Conservation (phyloP, 805 yeast genomes). For the Clavispora asparagi region DNA sequence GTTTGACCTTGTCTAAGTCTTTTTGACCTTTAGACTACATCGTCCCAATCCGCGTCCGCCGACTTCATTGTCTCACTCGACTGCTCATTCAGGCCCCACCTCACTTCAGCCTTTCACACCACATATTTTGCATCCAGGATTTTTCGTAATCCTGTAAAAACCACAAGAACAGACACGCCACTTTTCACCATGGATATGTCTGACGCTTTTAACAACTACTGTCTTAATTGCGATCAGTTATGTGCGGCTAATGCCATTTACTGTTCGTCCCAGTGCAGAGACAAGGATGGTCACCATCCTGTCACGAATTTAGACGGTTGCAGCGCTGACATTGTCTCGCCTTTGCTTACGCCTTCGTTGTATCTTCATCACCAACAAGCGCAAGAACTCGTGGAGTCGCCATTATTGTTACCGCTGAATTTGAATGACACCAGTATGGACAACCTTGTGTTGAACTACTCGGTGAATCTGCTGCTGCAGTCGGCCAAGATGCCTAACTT, state of each 20-base stretch:
- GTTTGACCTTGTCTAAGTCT: background rate
- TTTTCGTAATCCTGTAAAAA: background rate
- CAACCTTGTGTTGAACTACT: slow-evolving; percentile 32
- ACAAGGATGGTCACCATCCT: slow-evolving; percentile 24
- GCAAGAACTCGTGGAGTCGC: slow-evolving; percentile 16
- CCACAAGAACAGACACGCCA: background rate
- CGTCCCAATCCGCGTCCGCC: background rate
- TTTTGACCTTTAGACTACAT: background rate
- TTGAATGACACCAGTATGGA: slow-evolving; percentile 17
- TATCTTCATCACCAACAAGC: slow-evolving; percentile 20
- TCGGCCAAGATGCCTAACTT: slow-evolving; percentile 7
- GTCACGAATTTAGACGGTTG: slow-evolving; percentile 10
- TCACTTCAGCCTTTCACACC: background rate
- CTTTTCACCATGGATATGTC: slow-evolving; percentile 10
- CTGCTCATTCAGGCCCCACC: background rate
- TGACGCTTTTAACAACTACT: slow-evolving; percentile 19
- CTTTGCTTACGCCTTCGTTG: slow-evolving; percentile 34
- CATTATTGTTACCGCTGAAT: slow-evolving; percentile 19
- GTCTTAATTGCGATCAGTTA: slow-evolving; percentile 17
- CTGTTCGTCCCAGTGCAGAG: slow-evolving; percentile 29
- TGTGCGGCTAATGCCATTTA: slow-evolving; percentile 16
- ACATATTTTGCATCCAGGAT: slow-evolving; percentile 9
- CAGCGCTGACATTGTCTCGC: slow-evolving; percentile 25
- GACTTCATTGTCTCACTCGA: background rate
- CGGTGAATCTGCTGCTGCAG: slow-evolving; percentile 15